These are phyloP conservation scores for Zygoascus ofunaensis DNA, from an alignment of 805 yeast genomes.

Conservation along the genomic window DNA sequence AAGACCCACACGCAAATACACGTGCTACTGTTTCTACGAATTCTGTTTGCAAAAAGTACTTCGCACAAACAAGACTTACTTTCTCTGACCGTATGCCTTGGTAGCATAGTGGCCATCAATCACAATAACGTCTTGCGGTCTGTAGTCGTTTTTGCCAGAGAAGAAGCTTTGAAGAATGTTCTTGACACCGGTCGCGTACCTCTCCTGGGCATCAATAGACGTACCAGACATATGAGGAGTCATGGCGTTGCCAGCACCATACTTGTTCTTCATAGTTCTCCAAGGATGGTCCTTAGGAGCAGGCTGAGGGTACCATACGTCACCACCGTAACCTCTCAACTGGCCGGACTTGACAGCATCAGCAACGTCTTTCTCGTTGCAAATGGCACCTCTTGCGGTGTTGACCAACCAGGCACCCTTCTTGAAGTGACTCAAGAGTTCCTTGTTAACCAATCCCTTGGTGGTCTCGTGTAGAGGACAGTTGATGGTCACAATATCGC, in stretches of 20 bases:
- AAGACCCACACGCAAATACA: too few relatives aligned
- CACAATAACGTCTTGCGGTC: conserved; percentile 68
- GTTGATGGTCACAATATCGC: conserved; percentile 70
- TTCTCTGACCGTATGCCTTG: conserved; percentile 50
- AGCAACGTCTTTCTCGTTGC: conserved; percentile 64
- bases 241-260: conserved; percentile 76
- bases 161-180: conserved; percentile 56
- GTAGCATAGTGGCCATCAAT: conserved; percentile 66
- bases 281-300: conserved; percentile 72
- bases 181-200: conserved; percentile 65
- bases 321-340: conserved; percentile 74
- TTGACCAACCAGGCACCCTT: conserved; percentile 65
- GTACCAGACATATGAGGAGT: conserved; percentile 78
- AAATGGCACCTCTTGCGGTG: conserved; percentile 78
- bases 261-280: conserved; percentile 57
- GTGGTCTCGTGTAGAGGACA: conserved; percentile 69
- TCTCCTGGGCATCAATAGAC: conserved; percentile 66
- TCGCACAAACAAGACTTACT: too few relatives aligned
- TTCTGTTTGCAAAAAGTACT: not conserved
- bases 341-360: conserved; percentile 63
- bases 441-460: conserved; percentile 56
- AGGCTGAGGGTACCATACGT: conserved; percentile 81
- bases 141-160: conserved; percentile 52
- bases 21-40: too few relatives aligned
- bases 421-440: conserved; percentile 53